Percentiles rank a stretch among this genome's conserved stretches.
These are phyloP conservation scores for Alopecurus myosuroides DNA, from an alignment of 176 grass and related monocot genomes.

Conservation along the genomic window DNA sequence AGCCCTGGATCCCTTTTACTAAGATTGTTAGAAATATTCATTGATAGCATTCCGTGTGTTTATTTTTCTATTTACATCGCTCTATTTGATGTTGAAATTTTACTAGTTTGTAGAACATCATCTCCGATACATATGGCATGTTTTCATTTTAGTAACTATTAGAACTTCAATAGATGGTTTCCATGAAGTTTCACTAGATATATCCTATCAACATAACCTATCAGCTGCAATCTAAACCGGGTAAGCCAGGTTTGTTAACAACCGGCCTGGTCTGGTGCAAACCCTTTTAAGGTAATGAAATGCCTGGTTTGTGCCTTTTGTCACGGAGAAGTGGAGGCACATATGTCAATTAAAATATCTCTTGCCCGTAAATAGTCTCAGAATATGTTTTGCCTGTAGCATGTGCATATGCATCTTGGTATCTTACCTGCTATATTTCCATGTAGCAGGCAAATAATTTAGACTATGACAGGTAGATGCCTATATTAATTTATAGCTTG, in stretches of 20 bases:
- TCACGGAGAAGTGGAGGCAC: not conserved
- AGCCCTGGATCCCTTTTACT: not conserved
- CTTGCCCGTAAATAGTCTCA: slow-evolving; percentile 6
- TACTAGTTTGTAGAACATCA: not conserved
- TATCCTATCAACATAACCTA: not conserved
- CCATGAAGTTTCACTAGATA: not conserved
- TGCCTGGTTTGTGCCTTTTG: not conserved
- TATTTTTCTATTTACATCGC: not conserved
- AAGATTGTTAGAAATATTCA: not conserved
- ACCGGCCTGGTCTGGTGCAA: not conserved
- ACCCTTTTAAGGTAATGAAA: not conserved
- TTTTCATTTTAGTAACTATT: not conserved
- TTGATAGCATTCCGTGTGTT: not conserved
- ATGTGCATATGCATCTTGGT: slow-evolving; percentile 5
- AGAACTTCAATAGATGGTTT: not conserved
- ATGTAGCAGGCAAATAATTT: not conserved
- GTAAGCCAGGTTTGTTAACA: not conserved
- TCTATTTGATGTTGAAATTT: not conserved
- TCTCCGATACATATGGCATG: not conserved
- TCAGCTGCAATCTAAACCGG: not conserved
- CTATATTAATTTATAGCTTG: slow-evolving; percentile 2
- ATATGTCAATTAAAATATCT: slow-evolving; percentile 4
- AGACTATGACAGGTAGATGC: not conserved
- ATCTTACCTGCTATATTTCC: not conserved
- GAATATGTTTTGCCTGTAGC: slow-evolving; percentile 7